Evolutionary conservation across 805 yeast genomes (phyloP).

Genomic region (Grigorovia jiainica): DNA sequence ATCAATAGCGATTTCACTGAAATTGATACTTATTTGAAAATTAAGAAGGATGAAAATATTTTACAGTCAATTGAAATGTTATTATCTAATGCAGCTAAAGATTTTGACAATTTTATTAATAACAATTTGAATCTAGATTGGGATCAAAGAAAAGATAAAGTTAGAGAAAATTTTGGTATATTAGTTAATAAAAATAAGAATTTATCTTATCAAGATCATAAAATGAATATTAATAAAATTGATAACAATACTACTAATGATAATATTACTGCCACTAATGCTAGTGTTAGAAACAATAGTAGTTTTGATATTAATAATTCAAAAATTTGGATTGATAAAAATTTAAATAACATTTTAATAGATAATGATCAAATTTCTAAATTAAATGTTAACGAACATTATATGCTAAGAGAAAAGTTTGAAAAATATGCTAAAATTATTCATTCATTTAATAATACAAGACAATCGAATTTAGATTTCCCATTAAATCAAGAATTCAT

Average conservation of each 20-base stretch:
- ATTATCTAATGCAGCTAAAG: slow-evolving; percentile 61
- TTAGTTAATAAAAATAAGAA: slow-evolving; percentile 29
- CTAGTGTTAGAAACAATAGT: not conserved
- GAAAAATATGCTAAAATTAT: slow-evolving; percentile 68
- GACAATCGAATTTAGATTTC: slow-evolving; percentile 42
- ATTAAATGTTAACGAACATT: slow-evolving; percentile 36
- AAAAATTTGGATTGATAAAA: slow-evolving; percentile 1
- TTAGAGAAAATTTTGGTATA: slow-evolving; percentile 64
- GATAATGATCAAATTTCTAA: slow-evolving; percentile 25
- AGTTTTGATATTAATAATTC: too few species aligned
- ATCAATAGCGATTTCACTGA: slow-evolving; percentile 24
- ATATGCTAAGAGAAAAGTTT: slow-evolving; percentile 42
- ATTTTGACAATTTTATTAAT: slow-evolving; percentile 70
- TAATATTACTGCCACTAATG: not conserved
- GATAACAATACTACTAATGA: not conserved
- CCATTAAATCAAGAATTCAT: slow-evolving; percentile 53
- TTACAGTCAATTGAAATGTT: slow-evolving; percentile 76
- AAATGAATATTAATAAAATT: not conserved
- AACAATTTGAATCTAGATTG: slow-evolving; percentile 74
- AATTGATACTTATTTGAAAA: slow-evolving; percentile 53
- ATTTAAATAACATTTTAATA: slow-evolving; percentile 12
- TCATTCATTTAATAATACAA: slow-evolving; percentile 58
- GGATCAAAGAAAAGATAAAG: slow-evolving; percentile 65
- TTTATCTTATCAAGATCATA: not conserved
- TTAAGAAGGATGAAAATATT: slow-evolving; percentile 75